Percentiles rank a stretch among this genome's conserved stretches.
phyloP scores from a whole-genome alignment of 2,329 filamentous ascomycete species.

The Exophiala lecanii-corni region DNA sequence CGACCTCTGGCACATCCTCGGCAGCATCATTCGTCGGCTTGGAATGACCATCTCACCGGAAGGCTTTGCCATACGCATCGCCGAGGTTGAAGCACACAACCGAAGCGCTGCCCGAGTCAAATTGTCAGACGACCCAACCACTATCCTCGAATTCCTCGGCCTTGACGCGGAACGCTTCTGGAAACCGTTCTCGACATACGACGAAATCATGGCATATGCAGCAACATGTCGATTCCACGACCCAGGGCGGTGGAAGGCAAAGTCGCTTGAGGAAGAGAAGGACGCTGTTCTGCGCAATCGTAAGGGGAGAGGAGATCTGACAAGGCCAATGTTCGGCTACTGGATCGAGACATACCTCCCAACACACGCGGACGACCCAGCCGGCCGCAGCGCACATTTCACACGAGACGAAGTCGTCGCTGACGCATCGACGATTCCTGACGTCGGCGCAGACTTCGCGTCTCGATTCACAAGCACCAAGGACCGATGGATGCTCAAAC shows the following conservation, averaged over 20 bases:
- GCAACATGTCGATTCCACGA: conserved; percentile 19
- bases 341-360: conserved; percentile 26
- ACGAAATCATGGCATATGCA: conserved; percentile 21
- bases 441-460: conserved; percentile 9
- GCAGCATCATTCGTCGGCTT: conserved; percentile 57
- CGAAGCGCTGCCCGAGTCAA: conserved; percentile 44
- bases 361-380: conserved; percentile 8
- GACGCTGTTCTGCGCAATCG: conserved; percentile 8
- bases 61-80: conserved; percentile 62
- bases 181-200: conserved; percentile 46
- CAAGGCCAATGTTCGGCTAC: conserved; percentile 28
- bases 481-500: conserved; percentile 4
- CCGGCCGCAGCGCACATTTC: conserved; percentile 10
- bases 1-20: conserved; percentile 65
- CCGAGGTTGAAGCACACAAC: conserved; percentile 47
- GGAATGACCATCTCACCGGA: conserved; percentile 63
- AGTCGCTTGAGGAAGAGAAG: conserved; percentile 32
- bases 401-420: conserved; percentile 18
- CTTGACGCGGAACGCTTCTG: conserved; percentile 51
- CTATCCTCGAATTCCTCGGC: conserved; percentile 48
- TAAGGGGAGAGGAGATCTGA: conserved; percentile 30
- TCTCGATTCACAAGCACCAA: conserved; percentile 11
- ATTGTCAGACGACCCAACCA: conserved; percentile 53
- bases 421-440: conserved; percentile 21
- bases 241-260: conserved; percentile 41